Base-by-base conservation (phyloP, 495 filamentous ascomycete genomes). In the Penicillium roqueforti region DNA sequence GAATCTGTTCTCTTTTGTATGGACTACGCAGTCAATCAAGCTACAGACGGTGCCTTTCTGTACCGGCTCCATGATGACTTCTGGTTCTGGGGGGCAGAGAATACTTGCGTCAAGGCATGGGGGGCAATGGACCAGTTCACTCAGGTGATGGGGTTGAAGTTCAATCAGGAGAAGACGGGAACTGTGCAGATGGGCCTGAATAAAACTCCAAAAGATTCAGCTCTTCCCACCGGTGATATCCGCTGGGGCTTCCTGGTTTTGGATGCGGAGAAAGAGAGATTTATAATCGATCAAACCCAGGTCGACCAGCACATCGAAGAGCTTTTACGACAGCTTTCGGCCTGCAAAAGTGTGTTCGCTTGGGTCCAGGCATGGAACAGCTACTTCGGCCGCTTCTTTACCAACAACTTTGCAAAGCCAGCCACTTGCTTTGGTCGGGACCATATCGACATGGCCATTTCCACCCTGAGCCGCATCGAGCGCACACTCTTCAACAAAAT, bases 11-110 rank as follows among this genome's bases (percentile, higher is more conserved):
- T 88, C 1, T 87, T 87, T 63, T 83, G 79, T 55, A 75, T 88
- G 64, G 85, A 88, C 56, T 85, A 80, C 52, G 70, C 81, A 1
- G 76, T 88, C 38, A 88, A 87, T 51, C 80, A 86, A 51, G 61
- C 61, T 8, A 77, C 84, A 0, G 61, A 80, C 6, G 73, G 73
- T 1, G 65, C 71, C 6, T 71, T 78, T 29, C 65, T 87, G 13
- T 85, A 83, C 55, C 82, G 85, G 6, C 71, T 87, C 32, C 78
- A 85, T 53, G 84, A 87, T 57, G 84, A 87, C 59, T 80, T 87
- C 54, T 87, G 85, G 85, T 79, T 87, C 56, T 87, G 84, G 84
- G 76, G 77, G 22, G 66, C 78, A 6, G 77, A 82, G 25, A 54
- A 73, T 4, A 74, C 67, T 6, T 82, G 81, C 40, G 74, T 74